phyloP scores from a whole-genome alignment of 2,329 filamentous ascomycete species.

The Ceratocystis colombiana region DNA sequence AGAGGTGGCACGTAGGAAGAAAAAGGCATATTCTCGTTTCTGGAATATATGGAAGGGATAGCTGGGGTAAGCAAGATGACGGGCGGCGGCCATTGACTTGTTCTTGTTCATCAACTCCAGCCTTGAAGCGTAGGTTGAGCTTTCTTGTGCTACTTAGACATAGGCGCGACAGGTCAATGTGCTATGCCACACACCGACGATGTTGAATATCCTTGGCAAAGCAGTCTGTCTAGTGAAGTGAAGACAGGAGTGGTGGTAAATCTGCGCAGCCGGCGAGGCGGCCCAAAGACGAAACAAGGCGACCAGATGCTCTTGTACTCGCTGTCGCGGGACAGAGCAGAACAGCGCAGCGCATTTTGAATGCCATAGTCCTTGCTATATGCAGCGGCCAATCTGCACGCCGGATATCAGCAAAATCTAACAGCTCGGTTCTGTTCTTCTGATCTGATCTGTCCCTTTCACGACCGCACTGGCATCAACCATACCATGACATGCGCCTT shows the following conservation, averaged over 20 bases:
- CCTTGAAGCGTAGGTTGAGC: background rate
- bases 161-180: background rate
- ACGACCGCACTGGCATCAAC: background rate
- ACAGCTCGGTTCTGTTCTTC: background rate
- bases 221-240: background rate
- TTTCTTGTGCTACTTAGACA: background rate
- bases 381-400: background rate
- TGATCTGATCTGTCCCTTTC: background rate
- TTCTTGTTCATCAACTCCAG: background rate
- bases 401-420: background rate
- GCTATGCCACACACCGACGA: background rate
- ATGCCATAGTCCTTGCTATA: background rate
- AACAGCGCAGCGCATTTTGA: background rate
- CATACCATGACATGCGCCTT: background rate
- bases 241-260: background rate
- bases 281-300: background rate
- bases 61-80: background rate
- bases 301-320: background rate
- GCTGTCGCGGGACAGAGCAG: background rate
- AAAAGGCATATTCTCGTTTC: constrained; percentile 15
- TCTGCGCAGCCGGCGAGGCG: background rate
- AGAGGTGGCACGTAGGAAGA: constrained; percentile 12
- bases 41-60: background rate
- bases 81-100: background rate
- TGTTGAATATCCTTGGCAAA: background rate